These are phyloP conservation scores for Taiozyma sp. DNA, from an alignment of 1,139 yeast genomes.

Conservation along the genomic window DNA sequence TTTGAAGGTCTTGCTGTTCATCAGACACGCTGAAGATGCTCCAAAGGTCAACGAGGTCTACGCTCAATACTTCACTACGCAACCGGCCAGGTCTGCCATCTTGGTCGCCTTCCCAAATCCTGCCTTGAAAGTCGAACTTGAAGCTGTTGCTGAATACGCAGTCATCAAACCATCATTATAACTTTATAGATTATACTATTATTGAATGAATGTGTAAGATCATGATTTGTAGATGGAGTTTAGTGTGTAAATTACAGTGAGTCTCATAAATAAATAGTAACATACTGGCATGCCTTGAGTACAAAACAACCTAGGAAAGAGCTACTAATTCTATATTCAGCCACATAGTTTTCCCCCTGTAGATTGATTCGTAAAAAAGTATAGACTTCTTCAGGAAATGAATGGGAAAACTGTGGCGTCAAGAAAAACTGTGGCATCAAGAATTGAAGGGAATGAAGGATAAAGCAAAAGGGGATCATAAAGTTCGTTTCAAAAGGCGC, in stretches of 20 bases:
- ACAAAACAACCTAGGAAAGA: too few relatives aligned
- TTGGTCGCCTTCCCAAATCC: constrained; percentile 41
- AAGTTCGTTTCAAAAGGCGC: not conserved
- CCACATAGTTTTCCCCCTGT: not conserved
- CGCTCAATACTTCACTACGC: constrained; percentile 39
- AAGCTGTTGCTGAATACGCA: constrained; percentile 33
- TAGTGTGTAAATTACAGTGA: too few relatives aligned
- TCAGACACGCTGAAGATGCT: constrained; percentile 41
- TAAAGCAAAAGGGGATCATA: not conserved
- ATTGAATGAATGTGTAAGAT: too few relatives aligned
- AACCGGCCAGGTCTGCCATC: constrained; percentile 56
- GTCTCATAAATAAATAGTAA: too few relatives aligned
- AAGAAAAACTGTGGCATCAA: not conserved
- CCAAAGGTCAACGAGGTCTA: constrained; percentile 44
- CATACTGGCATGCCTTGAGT: too few relatives aligned
- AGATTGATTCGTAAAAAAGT: not conserved
- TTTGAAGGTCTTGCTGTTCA: constrained; percentile 48
- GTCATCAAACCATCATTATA: constrained; percentile 7
- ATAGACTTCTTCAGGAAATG: not conserved
- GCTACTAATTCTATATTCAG: too few relatives aligned
- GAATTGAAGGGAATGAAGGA: not conserved
- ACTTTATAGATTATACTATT: not conserved
- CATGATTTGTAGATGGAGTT: too few relatives aligned
- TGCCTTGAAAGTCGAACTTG: constrained; percentile 38
- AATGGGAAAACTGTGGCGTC: not conserved